phyloP scores from a whole-genome alignment of 2,329 filamentous ascomycete species.

The Calonectria pseudoturangicola region DNA sequence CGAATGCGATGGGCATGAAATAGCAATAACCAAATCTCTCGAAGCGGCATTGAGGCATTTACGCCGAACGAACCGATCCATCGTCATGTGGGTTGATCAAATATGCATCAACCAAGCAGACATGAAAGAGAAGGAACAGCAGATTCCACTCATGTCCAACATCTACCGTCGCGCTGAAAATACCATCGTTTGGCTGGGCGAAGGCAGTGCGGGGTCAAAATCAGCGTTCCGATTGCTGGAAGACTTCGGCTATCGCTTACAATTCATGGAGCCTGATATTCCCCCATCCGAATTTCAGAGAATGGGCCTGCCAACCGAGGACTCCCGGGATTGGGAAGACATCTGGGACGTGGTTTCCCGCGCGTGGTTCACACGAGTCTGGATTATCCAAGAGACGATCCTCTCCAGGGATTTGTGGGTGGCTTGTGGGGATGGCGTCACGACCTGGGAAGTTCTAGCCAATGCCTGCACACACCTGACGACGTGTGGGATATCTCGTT shows the following conservation, averaged over 20 bases:
- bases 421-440: background rate
- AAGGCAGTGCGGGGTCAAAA: background rate
- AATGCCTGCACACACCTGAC: background rate
- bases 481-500: background rate
- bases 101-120: constrained; percentile 1
- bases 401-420: background rate
- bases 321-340: background rate
- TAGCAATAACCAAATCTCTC: background rate
- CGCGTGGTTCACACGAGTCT: background rate
- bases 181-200: background rate
- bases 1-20: background rate
- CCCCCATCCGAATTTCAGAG: background rate
- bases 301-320: background rate
- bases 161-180: background rate
- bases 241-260: background rate
- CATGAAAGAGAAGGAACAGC: background rate
- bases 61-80: background rate
- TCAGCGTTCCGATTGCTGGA: background rate
- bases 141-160: constrained; percentile 5
- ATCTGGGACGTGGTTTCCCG: background rate
- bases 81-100: constrained; percentile 8
- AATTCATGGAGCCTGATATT: background rate
- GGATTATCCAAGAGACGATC: constrained; percentile 10
- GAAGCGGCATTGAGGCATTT: background rate
- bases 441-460: background rate